Conservation (phyloP, 257 asterid species). For the Leonotis leonurus region DNA sequence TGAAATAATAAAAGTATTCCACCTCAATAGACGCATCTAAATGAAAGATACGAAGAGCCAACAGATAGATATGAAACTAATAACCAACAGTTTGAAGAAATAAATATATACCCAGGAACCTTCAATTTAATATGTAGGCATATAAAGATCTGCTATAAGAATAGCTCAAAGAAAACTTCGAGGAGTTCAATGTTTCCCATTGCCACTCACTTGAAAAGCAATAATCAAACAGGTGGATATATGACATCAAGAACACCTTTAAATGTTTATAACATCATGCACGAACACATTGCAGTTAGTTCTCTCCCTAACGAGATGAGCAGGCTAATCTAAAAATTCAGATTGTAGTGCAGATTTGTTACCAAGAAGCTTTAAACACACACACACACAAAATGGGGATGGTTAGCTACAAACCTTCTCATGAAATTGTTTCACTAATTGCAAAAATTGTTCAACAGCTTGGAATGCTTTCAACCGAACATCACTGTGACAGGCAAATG, state of each 20-base stretch:
- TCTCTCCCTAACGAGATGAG: background rate
- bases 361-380: constrained; percentile 7
- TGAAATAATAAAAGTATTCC: no score
- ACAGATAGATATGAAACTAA: constrained; percentile 1
- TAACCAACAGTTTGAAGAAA: background rate
- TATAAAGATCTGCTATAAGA: background rate
- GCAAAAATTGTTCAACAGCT: constrained; percentile 94
- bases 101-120: background rate
- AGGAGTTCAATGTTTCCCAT: constrained; percentile 1
- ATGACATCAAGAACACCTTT: background rate
- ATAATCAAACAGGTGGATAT: background rate
- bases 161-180: constrained; percentile 9
- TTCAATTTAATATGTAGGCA: background rate
- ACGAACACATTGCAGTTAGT: background rate
- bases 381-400: constrained; percentile 7
- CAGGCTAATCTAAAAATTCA: constrained; percentile 5
- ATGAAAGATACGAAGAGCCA: no score
- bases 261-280: background rate
- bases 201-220: background rate
- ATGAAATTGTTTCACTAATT: constrained; percentile 65
- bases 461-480: constrained; percentile 87
- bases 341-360: constrained; percentile 5
- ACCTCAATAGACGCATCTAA: no score
- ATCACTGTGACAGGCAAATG: constrained; percentile 43
- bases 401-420: constrained; percentile 54